Conservation (phyloP, 495 filamentous ascomycete genomes). For the Xylaria grammica region DNA sequence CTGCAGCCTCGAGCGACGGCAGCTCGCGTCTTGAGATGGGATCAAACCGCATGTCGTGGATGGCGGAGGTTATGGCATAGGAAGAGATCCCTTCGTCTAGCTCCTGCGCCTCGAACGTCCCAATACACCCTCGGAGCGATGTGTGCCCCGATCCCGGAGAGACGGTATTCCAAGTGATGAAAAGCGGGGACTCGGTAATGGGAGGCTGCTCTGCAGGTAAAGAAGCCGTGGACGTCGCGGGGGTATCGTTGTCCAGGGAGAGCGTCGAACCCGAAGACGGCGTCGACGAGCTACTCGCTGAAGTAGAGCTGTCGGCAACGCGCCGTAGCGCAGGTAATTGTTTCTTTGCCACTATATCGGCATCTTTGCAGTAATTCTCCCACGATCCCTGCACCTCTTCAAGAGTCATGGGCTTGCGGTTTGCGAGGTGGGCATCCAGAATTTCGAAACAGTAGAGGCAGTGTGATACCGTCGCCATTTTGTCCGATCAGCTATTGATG, state of each 20-base stretch:
- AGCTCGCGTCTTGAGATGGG: conserved; percentile 74
- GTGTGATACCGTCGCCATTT: conserved; percentile 82
- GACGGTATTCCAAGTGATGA: conserved; percentile 93
- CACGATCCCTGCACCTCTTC: conserved; percentile 73
- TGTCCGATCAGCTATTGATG: conserved; percentile 16
- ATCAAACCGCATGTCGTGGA: conserved; percentile 83
- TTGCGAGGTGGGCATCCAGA: conserved; percentile 61
- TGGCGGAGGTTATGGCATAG: conserved; percentile 89
- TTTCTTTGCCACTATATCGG: conserved; percentile 35
- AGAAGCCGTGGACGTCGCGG: conserved; percentile 34
- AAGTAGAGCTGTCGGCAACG: conserved; percentile 38
- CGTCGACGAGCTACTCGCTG: conserved; percentile 38
- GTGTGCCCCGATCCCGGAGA: conserved; percentile 60
- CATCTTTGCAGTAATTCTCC: conserved; percentile 54
- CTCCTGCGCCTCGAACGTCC: conserved; percentile 85
- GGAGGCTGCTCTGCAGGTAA: conserved; percentile 24
- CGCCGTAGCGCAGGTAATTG: conserved; percentile 46
- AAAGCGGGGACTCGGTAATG: conserved; percentile 67
- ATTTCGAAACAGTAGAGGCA: conserved; percentile 92
- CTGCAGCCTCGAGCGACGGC: conserved; percentile 67
- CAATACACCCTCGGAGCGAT: conserved; percentile 90
- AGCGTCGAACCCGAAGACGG: conserved; percentile 37
- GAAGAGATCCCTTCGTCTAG: conserved; percentile 73
- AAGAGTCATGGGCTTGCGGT: conserved; percentile 57
- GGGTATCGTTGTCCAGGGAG: conserved; percentile 37